Evolutionary conservation across 352 stramenopile species (phyloP).

Genomic region (Globisporangium heterothallicum): DNA sequence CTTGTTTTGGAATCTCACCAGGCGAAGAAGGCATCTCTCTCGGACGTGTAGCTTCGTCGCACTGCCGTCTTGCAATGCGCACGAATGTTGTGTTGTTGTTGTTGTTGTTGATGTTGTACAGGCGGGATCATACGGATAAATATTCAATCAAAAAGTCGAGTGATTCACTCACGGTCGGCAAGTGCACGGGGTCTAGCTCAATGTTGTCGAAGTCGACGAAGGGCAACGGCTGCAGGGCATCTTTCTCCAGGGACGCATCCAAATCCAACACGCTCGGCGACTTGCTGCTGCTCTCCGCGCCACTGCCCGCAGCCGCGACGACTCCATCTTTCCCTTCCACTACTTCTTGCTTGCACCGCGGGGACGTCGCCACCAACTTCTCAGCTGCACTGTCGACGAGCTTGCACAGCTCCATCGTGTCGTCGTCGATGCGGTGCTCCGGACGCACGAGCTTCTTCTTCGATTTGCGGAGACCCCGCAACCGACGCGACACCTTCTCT

Average conservation of each 20-base stretch:
- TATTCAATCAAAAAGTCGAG: conserved; percentile 66
- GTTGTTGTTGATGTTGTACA: background rate
- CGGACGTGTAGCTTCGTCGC: conserved; percentile 5
- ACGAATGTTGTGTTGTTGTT: background rate
- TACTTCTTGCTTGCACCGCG: conserved; percentile 8
- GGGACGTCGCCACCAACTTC: conserved; percentile 33
- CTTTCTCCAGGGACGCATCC: conserved; percentile 22
- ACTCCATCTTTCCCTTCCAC: background rate
- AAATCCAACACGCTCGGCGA: conserved; percentile 9
- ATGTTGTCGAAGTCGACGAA: conserved; percentile 45
- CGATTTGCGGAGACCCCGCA: conserved; percentile 59
- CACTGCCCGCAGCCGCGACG: background rate
- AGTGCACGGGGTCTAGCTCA: conserved; percentile 36
- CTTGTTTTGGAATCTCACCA: conserved; percentile 4
- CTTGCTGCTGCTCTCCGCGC: background rate
- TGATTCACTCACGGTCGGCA: conserved; percentile 56
- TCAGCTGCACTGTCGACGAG: conserved; percentile 40
- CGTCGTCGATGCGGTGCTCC: conserved; percentile 54
- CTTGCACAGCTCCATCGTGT: conserved; percentile 56
- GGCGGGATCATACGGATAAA: conserved; percentile 26
- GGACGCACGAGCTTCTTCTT: conserved; percentile 65
- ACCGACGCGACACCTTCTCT: conserved; percentile 60
- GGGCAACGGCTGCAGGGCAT: conserved; percentile 35
- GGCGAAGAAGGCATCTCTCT: conserved; percentile 4
- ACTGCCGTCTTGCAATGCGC: conserved; percentile 1